phyloP scores from a whole-genome alignment of 371 early-diverging fungal genomes.

The Choanephora cucurbitarum region DNA sequence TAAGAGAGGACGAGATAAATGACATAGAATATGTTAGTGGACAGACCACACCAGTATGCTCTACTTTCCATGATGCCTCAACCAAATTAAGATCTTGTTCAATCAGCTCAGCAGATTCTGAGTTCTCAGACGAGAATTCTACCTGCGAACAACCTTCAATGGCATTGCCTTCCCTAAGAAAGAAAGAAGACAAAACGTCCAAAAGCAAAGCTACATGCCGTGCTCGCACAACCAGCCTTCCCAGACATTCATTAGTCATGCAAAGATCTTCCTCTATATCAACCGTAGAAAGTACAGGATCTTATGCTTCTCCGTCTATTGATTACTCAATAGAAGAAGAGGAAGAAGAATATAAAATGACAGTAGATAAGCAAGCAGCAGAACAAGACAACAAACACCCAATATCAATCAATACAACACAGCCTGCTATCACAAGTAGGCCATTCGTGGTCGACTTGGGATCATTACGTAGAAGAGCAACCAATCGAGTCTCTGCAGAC shows the following conservation, averaged over 20 bases:
- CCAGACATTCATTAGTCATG: conserved; percentile 15
- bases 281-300: conserved; percentile 12
- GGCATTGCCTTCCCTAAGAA: conserved; percentile 25
- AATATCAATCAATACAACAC: neutral
- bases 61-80: neutral
- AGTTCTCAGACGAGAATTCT: neutral
- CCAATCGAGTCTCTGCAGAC: conserved; percentile 38
- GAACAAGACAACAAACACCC: neutral
- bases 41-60: neutral
- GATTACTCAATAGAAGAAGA: conserved; percentile 2
- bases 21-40: conserved; percentile 2
- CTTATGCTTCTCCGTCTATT: neutral
- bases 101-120: conserved; percentile 11
- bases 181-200: conserved; percentile 14
- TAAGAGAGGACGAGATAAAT: neutral
- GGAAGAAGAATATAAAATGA: neutral
- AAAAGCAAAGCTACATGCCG: conserved; percentile 15
- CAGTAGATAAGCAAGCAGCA: neutral
- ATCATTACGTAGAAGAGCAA: conserved; percentile 35
- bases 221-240: conserved; percentile 33
- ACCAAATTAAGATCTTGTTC: conserved; percentile 5
- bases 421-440: conserved; percentile 4
- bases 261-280: conserved; percentile 25
- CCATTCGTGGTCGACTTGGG: conserved; percentile 25
- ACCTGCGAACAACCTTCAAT: conserved; percentile 19